Conservation (phyloP, 176 grass and related monocot species). For the Pharus latifolius region DNA sequence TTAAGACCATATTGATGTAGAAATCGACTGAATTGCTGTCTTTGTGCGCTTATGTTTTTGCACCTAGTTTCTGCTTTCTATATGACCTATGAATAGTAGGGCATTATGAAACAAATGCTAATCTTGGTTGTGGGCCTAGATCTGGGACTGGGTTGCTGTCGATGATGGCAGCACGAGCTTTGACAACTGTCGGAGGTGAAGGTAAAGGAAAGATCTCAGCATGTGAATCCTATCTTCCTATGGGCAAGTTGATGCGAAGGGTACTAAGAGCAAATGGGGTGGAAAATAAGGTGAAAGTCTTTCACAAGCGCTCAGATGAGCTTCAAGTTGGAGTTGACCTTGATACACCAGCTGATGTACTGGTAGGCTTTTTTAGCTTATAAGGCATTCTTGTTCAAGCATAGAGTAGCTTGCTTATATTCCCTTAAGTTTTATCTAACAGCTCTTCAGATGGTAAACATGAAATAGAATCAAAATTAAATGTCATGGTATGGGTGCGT, state of each 20-base stretch:
- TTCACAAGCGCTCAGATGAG: slow-evolving; percentile 79
- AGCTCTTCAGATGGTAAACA: background rate
- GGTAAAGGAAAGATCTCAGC: slow-evolving; percentile 39
- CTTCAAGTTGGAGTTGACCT: slow-evolving; percentile 52
- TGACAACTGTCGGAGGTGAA: slow-evolving; percentile 29
- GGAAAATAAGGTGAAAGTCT: slow-evolving; percentile 61
- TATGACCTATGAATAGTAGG: background rate
- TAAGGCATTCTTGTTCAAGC: background rate
- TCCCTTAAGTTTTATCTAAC: too few species aligned
- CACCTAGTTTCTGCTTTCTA: background rate
- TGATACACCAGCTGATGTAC: slow-evolving; percentile 51
- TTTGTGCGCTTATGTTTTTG: background rate
- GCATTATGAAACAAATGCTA: slow-evolving; percentile 2
- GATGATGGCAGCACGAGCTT: slow-evolving; percentile 70
- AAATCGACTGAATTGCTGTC: background rate
- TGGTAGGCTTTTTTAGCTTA: slow-evolving; percentile 33
- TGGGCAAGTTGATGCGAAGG: slow-evolving; percentile 74
- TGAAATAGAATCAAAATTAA: background rate
- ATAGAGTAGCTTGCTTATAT: background rate
- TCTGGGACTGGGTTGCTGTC: slow-evolving; percentile 89
- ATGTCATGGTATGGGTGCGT: background rate
- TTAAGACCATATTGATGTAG: background rate
- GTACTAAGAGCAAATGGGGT: slow-evolving; percentile 63
- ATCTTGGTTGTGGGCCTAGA: slow-evolving; percentile 37
- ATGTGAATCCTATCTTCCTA: slow-evolving; percentile 87